These are phyloP conservation scores for Sporothrix brasiliensis DNA, from an alignment of 2,329 filamentous ascomycete species.

Conservation along the genomic window DNA sequence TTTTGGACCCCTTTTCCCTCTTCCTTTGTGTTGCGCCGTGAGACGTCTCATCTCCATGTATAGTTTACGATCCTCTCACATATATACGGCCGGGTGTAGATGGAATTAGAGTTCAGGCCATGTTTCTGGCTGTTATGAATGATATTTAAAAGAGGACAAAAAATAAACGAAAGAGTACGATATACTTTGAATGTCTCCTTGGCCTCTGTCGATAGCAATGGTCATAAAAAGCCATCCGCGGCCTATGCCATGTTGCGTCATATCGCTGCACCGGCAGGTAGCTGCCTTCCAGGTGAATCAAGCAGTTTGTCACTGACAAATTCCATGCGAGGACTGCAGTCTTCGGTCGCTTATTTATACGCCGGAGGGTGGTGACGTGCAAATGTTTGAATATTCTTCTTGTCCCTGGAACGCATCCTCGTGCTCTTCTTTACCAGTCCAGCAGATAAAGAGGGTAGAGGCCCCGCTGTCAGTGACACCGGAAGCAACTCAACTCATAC, in stretches of 20 bases:
- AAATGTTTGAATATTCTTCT: background rate
- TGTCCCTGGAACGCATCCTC: background rate
- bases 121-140: background rate
- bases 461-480: background rate
- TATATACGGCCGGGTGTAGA: slow-evolving; percentile 12
- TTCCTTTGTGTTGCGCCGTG: background rate
- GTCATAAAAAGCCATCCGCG: background rate
- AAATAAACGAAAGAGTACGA: too few relatives aligned
- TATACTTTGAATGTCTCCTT: too few relatives aligned
- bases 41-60: slow-evolving; percentile 17
- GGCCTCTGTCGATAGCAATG: too few relatives aligned
- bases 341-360: too few relatives aligned
- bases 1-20: background rate
- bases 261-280: background rate
- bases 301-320: background rate
- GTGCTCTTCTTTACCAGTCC: background rate
- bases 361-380: too few relatives aligned
- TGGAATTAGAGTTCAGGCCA: background rate
- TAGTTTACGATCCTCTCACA: slow-evolving; percentile 8
- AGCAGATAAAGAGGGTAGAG: background rate
- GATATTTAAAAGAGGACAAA: background rate
- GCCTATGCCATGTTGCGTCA: background rate
- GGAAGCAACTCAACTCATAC: background rate
- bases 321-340: too few relatives aligned
- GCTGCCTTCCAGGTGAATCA: background rate